Evolutionary conservation across 1,139 yeast species (phyloP), one percentile per base, ranked within the genome.

Genomic region (Taiozyma sp.): DNA sequence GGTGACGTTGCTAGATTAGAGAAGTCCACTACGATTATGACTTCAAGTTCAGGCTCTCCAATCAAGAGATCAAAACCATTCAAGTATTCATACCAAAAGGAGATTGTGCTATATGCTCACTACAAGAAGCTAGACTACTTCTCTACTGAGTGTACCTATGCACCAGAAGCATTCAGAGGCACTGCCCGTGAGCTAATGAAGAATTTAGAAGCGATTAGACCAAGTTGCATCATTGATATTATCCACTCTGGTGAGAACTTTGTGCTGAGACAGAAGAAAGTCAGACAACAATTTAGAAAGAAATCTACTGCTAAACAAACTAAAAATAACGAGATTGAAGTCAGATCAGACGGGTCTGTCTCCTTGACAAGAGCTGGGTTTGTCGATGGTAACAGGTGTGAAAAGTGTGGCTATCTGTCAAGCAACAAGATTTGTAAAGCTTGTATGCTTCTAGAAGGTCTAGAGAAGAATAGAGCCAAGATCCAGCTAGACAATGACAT

Each of bases 111-210:
- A 28, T 95, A 95, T 70, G 99, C 99, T 2, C 99, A 95, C 65
- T 95, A 89, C 72, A 91, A 90, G 69, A 87, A 90, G 62, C 75
- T 95, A 50, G 99, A 95, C 67, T 95, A 95, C 67, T 95, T 95
- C 65, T 87, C 97, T 6, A 95, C 99, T 0, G 99, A 95, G 64
- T 95, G 99, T 68, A 85, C 97, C 0, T 95, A 95, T 69, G 96
- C 99, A 0, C 98, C 99, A 1, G 99, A 95, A 66, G 98, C 99
- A 0, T 95, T 95, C 64, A 75, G 99, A 59, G 99, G 99, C 11
- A 95, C 99, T 0, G 97, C 99, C 0, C 78, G 99, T 62, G 93
- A 90, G 52, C 74, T 93, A 41, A 81, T 95, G 73, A 93, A 93
- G 67, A 88, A 90, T 53, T 72, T 95, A 50, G 99, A 93, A 64